phyloP scores from a whole-genome alignment of 371 early-diverging fungal species.

The Lichtheimia ramosa region DNA sequence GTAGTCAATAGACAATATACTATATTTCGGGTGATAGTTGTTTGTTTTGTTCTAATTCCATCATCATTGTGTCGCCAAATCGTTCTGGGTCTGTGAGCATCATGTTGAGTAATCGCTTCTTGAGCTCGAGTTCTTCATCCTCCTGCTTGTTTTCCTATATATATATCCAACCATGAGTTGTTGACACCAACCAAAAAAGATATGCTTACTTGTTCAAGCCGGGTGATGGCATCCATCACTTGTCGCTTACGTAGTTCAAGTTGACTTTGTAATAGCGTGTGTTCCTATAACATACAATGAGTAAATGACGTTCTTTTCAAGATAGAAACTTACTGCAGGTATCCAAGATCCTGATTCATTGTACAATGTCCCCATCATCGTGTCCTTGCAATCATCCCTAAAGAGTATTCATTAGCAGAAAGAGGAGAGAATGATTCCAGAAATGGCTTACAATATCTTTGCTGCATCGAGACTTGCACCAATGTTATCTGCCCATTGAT shows the following conservation, averaged over 20 bases:
- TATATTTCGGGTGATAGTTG: no score
- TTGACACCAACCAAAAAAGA: no score
- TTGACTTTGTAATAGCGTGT: background rate
- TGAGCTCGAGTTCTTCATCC: background rate
- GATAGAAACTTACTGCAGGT: no score
- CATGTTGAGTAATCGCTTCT: background rate
- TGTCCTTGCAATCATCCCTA: slow-evolving; percentile 8
- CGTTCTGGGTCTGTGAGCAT: background rate
- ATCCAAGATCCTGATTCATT: background rate
- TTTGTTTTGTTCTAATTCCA: background rate
- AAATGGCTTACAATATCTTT: slow-evolving; percentile 4
- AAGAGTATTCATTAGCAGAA: background rate
- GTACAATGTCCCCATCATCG: background rate
- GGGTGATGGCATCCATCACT: background rate
- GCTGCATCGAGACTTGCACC: slow-evolving; percentile 9
- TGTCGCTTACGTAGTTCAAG: slow-evolving; percentile 1
- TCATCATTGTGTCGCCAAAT: background rate
- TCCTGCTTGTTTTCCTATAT: background rate
- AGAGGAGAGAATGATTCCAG: background rate
- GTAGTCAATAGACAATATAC: no score
- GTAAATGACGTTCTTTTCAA: no score
- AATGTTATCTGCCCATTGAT: slow-evolving; percentile 7
- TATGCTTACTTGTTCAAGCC: background rate
- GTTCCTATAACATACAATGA: no score
- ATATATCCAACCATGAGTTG: background rate